Percentiles rank a stretch among this genome's conserved stretches.
Evolutionary conservation across 1,284 basidiomycete species (phyloP).

Genomic region (Heterobasidion irregulare): DNA sequence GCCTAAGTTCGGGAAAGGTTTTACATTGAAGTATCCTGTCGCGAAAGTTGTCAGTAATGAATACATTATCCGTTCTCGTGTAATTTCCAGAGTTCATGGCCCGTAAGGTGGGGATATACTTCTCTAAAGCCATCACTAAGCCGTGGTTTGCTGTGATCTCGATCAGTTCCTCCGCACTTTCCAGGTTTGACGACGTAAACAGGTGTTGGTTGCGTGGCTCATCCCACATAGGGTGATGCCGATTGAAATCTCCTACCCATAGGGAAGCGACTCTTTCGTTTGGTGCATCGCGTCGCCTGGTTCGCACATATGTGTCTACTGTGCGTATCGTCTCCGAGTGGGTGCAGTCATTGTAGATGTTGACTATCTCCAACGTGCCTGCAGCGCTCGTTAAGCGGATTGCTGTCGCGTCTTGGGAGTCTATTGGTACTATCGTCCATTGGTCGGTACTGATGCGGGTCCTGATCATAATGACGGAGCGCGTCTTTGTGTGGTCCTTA

Average conservation of each 20-base stretch:
- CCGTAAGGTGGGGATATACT: constrained; percentile 20
- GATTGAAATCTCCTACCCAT: constrained; percentile 40
- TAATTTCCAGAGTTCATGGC: constrained; percentile 16
- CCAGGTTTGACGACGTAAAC: constrained; percentile 17
- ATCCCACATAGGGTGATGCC: constrained; percentile 41
- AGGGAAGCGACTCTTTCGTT: constrained; percentile 5
- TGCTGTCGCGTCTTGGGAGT: too few relatives aligned
- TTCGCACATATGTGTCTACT: too few relatives aligned
- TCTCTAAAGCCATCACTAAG: constrained; percentile 20
- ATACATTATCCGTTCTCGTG: constrained; percentile 27
- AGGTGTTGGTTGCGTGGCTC: constrained; percentile 26
- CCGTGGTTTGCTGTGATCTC: constrained; percentile 11
- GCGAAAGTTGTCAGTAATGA: constrained; percentile 10
- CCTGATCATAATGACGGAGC: too few relatives aligned
- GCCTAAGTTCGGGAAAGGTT: constrained; percentile 6
- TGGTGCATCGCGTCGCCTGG: background rate
- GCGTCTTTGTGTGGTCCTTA: too few relatives aligned
- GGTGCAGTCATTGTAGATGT: too few relatives aligned
- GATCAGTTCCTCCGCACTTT: constrained; percentile 15
- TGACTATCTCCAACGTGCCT: too few relatives aligned
- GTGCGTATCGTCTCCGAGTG: too few relatives aligned
- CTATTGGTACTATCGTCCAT: too few relatives aligned
- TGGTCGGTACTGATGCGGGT: too few relatives aligned
- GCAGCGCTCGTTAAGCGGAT: too few relatives aligned
- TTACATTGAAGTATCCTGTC: constrained; percentile 14